Evolutionary conservation across 192 early-diverging fungal genomes (phyloP).

Genomic region (Cetraspora pellucida): DNA sequence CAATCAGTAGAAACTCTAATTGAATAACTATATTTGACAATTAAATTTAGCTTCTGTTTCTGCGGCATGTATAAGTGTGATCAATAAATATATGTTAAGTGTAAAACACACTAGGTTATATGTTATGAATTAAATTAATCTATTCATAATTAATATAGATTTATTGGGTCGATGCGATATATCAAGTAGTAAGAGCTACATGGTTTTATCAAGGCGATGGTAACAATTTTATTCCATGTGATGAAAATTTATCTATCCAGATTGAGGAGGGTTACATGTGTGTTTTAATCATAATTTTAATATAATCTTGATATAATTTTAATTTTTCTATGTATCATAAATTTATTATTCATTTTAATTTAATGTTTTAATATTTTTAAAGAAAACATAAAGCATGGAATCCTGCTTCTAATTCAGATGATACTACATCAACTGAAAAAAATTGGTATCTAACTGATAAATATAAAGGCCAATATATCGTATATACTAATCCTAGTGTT

Average conservation of each 20-base stretch:
- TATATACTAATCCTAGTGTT: constrained; percentile 60
- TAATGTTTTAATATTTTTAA: background rate
- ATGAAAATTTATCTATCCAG: constrained; percentile 76
- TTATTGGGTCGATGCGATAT: constrained; percentile 82
- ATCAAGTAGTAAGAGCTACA: constrained; percentile 77
- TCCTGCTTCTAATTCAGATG: constrained; percentile 17
- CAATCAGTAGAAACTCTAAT: too few relatives aligned
- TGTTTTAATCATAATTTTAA: background rate
- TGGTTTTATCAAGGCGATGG: constrained; percentile 78
- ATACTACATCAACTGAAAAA: constrained; percentile 50
- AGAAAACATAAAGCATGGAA: constrained; percentile 66
- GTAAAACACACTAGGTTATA: too few relatives aligned
- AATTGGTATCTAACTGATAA: constrained; percentile 76
- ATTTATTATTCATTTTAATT: constrained; percentile 2
- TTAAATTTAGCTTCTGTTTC: too few relatives aligned
- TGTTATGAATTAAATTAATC: too few relatives aligned
- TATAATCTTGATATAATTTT: background rate
- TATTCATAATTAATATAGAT: constrained; percentile 38
- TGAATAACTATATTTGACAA: too few relatives aligned
- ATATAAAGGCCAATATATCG: constrained; percentile 73
- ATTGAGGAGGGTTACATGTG: constrained; percentile 79
- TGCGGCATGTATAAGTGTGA: too few relatives aligned
- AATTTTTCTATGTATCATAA: background rate
- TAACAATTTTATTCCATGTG: constrained; percentile 73
- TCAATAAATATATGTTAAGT: too few relatives aligned